Evolutionary conservation across 2,329 filamentous ascomycete genomes (phyloP), one percentile per base, ranked within the genome.

Genomic region (Fusarium lateritium): DNA sequence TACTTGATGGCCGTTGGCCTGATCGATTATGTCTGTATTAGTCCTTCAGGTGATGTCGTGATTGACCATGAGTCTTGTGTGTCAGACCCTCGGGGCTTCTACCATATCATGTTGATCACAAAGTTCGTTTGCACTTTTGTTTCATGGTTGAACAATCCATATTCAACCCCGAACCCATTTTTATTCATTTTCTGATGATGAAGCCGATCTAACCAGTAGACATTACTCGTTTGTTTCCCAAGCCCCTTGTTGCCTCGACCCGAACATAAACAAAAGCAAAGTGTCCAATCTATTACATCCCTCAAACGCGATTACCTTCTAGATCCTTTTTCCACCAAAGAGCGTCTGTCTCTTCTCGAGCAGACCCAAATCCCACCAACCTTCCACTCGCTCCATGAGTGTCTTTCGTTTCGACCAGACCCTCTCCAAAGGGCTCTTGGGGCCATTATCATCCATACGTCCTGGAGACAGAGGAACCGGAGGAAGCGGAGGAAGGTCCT

Each of bases 321-420:
- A 57, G 43, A 57, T 33, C 38, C 62, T 70, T 66, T 62, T 70
- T 26, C 70, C 72, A 45, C 73, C 73, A 62, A 80, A 75, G 45
- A 78, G 57, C 9, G 77, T 80, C 69, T 79, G 77, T 61, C 83
- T 79, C 75, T 78, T 83, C 26, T 85, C 83, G 55, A 86, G 67
- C 56, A 87, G 72, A 6, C 80, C 83, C 56, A 87, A 75, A 75
- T 87, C 85, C 85, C 85, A 87, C 85, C 85, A 87, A 7, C 85
- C 85, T 42, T 86, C 84, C 28, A 87, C 78, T 21, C 81, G 76
- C 39, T 83, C 78, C 64, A 85, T 76, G 22, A 87, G 75, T 2
- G 84, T 86, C 77, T 78, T 84, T 9, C 84, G 79, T 69, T 78
- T 81, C 31, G 79, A 78, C 55, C 77, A 79, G 3, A 63, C 71